phyloP scores from a whole-genome alignment of 2,329 filamentous ascomycete species.

The Graphiopsis chlorocephala region DNA sequence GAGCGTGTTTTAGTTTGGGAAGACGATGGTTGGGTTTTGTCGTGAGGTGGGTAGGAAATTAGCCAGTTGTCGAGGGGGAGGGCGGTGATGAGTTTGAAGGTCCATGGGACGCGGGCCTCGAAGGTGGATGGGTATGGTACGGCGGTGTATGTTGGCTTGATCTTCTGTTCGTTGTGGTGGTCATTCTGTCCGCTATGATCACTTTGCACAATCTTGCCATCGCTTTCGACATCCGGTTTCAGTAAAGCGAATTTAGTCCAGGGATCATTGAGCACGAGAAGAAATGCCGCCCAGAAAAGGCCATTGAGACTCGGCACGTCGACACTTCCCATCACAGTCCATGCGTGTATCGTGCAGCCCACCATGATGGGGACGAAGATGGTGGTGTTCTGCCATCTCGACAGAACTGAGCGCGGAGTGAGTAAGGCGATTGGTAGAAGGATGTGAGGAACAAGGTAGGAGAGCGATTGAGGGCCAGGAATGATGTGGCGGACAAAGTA shows the following conservation, averaged over 20 bases:
- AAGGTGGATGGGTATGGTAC: constrained; percentile 24
- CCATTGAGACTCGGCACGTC: constrained; percentile 32
- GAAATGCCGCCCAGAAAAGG: constrained; percentile 26
- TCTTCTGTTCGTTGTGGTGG: neutral
- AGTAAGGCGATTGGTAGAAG: constrained; percentile 28
- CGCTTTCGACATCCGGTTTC: neutral
- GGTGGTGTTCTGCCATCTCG: constrained; percentile 23
- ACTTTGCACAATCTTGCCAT: neutral
- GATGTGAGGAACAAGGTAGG: constrained; percentile 28
- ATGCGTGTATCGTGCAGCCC: constrained; percentile 26
- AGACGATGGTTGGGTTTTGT: constrained; percentile 24
- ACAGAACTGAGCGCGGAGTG: constrained; percentile 24
- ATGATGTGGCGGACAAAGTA: constrained; percentile 27
- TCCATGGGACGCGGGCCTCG: constrained; percentile 26
- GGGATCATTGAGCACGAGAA: constrained; percentile 29
- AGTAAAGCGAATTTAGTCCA: constrained; percentile 24
- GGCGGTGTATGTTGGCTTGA: constrained; percentile 14
- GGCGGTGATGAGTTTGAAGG: constrained; percentile 24
- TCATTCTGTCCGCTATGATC: neutral
- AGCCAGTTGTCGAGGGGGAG: constrained; percentile 30
- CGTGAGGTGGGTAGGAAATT: constrained; percentile 25
- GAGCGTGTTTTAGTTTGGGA: constrained; percentile 16
- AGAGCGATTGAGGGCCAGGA: constrained; percentile 29
- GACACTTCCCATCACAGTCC: constrained; percentile 28
- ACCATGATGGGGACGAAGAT: constrained; percentile 29